These are phyloP conservation scores for Diaporthe citri DNA, from an alignment of 2,329 filamentous ascomycete species.

Conservation along the genomic window DNA sequence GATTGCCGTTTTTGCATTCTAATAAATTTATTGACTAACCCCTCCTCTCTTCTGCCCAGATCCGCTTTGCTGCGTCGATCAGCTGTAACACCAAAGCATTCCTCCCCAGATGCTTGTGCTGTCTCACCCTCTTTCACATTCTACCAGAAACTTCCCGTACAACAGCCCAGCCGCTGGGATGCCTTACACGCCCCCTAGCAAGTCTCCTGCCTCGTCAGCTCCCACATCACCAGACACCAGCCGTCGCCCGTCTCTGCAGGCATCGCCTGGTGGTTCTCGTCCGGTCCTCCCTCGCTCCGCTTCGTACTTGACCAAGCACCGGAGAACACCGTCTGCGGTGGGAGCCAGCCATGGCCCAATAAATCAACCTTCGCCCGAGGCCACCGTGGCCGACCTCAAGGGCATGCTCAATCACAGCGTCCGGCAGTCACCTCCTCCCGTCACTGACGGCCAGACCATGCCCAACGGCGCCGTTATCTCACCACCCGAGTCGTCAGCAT, in stretches of 20 bases:
- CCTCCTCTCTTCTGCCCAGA: neutral
- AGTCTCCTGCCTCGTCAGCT: slow-evolving; percentile 72
- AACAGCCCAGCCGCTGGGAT: slow-evolving; percentile 64
- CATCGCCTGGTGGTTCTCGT: slow-evolving; percentile 54
- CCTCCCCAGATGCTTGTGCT: slow-evolving; percentile 34
- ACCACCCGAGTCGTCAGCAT: slow-evolving; percentile 85
- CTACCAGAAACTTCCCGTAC: slow-evolving; percentile 17
- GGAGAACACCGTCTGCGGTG: slow-evolving; percentile 66
- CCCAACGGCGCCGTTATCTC: slow-evolving; percentile 89
- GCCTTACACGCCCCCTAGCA: slow-evolving; percentile 89
- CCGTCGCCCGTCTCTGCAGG: slow-evolving; percentile 69
- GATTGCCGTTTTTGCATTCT: neutral
- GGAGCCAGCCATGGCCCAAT: slow-evolving; percentile 48
- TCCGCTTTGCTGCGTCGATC: slow-evolving; percentile 44
- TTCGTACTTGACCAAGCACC: slow-evolving; percentile 74
- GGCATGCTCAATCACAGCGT: slow-evolving; percentile 69
- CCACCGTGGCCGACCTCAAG: slow-evolving; percentile 64
- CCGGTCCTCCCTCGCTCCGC: slow-evolving; percentile 73
- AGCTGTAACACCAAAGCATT: slow-evolving; percentile 8
- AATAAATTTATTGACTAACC: slow-evolving; percentile 15
- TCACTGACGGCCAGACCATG: slow-evolving; percentile 79
- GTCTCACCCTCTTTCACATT: neutral
- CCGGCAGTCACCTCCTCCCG: slow-evolving; percentile 85
- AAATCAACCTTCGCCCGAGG: slow-evolving; percentile 60
- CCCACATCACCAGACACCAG: slow-evolving; percentile 68